Evolutionary conservation across 768 basidiomycete genomes (phyloP), one percentile per base, ranked within the genome.

Genomic region (Pisolithus tinctorius): DNA sequence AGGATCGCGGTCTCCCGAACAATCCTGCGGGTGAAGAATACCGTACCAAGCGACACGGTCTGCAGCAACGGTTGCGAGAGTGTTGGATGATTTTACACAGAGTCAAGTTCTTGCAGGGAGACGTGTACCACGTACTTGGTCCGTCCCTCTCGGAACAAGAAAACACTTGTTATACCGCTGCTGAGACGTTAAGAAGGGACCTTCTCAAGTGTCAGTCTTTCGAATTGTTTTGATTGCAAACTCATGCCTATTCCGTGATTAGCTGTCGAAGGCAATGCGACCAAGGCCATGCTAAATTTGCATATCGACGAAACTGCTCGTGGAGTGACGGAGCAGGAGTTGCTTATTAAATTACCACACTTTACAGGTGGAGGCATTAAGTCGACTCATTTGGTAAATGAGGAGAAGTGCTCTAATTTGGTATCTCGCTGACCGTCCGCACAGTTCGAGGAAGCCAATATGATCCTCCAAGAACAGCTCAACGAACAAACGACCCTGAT

Each of bases 91-190:
- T 81, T 4, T 66, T 86, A 53, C 92, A 93, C 69, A 74, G 81
- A 45, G 76, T 86, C 42, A 82, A 83, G 59, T 93, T 95, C 68
- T 69, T 91, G 60, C 78, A 84, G 57, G 93, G 93, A 10, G 91
- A 94, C 59, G 75, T 86, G 1, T 82, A 82, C 53, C 89, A 93
- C 62, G 74, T 82, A 23, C 73, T 86, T 29, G 86, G 86, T 2
- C 67, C 74, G 27, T 67, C 68, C 10, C 66, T 76, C 45, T 63
- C 66, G 5, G 71, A 63, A 1, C 71, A 80, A 41, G 87, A 94
- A 64, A 77, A 79, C 55, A 73, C 69, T 37, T 78, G 83, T 0
- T 95, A 95, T 63, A 76, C 58, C 1, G 71, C 70, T 37, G 92
- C 92, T 11, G 92, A 93, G 52, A 65, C 61, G 1, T 69, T 93